Evolutionary conservation across 768 basidiomycete species (phyloP).

Genomic region (Boletus patriciae): DNA sequence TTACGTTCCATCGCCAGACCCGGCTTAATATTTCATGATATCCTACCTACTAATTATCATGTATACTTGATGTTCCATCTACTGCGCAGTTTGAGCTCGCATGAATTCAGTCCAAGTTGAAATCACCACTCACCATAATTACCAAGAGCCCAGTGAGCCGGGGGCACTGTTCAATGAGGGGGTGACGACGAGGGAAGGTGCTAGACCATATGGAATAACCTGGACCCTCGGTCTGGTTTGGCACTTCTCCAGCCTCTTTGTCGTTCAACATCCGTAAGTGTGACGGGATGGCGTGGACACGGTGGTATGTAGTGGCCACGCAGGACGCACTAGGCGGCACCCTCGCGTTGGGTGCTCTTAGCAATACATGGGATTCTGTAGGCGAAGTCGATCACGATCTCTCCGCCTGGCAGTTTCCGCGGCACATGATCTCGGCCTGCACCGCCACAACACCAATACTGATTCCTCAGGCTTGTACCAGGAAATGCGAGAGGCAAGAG

Average conservation of each 20-base stretch:
- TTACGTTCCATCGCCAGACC: background rate
- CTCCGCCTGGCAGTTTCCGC: no score
- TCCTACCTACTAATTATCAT: background rate
- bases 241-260: background rate
- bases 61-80: background rate
- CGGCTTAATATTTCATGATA: background rate
- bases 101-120: background rate
- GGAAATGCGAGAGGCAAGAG: no score
- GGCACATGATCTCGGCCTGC: no score
- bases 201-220: background rate
- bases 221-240: background rate
- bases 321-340: no score
- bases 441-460: no score
- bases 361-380: no score
- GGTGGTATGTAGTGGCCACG: no score
- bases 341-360: no score
- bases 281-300: no score
- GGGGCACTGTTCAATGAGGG: background rate
- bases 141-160: background rate
- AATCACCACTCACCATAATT: background rate
- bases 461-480: no score
- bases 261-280: no score
- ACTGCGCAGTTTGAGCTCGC: background rate
- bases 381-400: no score
- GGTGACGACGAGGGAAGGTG: background rate